Evolutionary conservation across 2,329 filamentous ascomycete species (phyloP).

Genomic region (Fusarium sp.): DNA sequence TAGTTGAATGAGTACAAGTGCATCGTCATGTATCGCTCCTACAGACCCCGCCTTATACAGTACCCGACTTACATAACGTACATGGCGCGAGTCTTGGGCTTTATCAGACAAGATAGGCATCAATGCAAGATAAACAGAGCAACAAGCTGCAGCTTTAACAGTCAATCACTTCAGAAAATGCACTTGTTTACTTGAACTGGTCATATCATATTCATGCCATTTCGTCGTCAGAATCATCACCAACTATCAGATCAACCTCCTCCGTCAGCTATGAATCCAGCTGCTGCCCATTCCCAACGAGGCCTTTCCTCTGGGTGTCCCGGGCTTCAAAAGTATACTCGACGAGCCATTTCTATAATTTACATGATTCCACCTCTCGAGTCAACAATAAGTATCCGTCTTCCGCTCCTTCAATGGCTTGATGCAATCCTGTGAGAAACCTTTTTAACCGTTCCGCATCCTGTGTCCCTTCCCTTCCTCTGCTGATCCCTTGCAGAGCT

Average conservation of each 20-base stretch:
- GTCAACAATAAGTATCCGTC: constrained; percentile 14
- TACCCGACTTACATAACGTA: background rate
- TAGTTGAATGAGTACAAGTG: background rate
- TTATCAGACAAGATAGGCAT: background rate
- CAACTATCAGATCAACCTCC: constrained; percentile 43
- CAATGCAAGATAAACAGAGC: background rate
- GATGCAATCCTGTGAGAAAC: constrained; percentile 33
- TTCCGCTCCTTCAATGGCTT: constrained; percentile 24
- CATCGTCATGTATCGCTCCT: background rate
- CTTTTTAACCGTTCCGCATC: constrained; percentile 26
- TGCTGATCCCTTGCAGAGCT: constrained; percentile 35
- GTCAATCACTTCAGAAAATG: background rate
- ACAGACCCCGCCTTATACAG: background rate
- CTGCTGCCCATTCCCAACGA: constrained; percentile 11
- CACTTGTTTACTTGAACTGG: constrained; percentile 35
- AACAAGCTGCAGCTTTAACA: background rate
- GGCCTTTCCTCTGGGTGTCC: background rate
- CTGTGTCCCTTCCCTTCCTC: constrained; percentile 30
- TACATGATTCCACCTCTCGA: constrained; percentile 37
- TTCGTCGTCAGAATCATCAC: constrained; percentile 48
- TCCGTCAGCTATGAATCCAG: background rate
- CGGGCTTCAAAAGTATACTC: constrained; percentile 20
- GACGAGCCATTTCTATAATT: constrained; percentile 42
- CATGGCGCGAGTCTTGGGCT: background rate
- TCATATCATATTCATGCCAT: constrained; percentile 52